A percentile compares a stretch with the other conserved stretches of the same genome.
phyloP scores from a whole-genome alignment of 2,329 filamentous ascomycete genomes.

The Microcera coccophila region DNA sequence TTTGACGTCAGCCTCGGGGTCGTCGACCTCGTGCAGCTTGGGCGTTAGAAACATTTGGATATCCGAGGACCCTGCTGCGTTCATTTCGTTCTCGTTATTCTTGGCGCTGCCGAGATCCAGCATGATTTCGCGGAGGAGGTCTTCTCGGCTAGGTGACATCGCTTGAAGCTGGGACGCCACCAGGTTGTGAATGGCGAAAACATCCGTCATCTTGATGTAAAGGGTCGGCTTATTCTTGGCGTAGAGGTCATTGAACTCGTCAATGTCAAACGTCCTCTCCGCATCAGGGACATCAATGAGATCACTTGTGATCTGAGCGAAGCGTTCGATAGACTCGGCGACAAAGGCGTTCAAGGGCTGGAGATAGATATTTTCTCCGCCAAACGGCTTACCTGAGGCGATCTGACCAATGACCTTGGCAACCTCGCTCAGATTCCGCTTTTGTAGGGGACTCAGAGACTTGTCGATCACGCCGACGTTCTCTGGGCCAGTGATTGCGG shows the following conservation, averaged over 20 bases:
- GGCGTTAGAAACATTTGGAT: slow-evolving; percentile 88
- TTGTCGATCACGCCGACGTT: slow-evolving; percentile 91
- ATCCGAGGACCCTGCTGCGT: slow-evolving; percentile 78
- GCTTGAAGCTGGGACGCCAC: slow-evolving; percentile 72
- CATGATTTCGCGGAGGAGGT: slow-evolving; percentile 85
- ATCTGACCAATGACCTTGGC: slow-evolving; percentile 89
- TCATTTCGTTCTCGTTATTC: slow-evolving; percentile 91
- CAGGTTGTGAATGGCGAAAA: slow-evolving; percentile 92
- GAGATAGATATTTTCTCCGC: slow-evolving; percentile 90
- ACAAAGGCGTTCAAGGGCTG: slow-evolving; percentile 93
- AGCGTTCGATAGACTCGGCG: slow-evolving; percentile 74
- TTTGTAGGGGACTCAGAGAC: slow-evolving; percentile 83
- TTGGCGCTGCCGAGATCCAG: slow-evolving; percentile 94
- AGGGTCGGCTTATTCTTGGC: slow-evolving; percentile 93
- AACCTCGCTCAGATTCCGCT: slow-evolving; percentile 85
- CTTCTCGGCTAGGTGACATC: slow-evolving; percentile 77
- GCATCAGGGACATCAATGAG: slow-evolving; percentile 81
- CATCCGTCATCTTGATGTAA: slow-evolving; percentile 98
- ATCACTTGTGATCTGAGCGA: slow-evolving; percentile 70
- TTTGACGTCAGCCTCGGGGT: slow-evolving; percentile 89
- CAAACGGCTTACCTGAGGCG: slow-evolving; percentile 82
- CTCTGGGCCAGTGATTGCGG: slow-evolving; percentile 83
- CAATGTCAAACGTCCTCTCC: slow-evolving; percentile 92
- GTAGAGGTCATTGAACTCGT: slow-evolving; percentile 97
- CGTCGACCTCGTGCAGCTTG: slow-evolving; percentile 83